Base-by-base conservation (phyloP, 805 yeast genomes). In the Saturnispora quitensis region DNA sequence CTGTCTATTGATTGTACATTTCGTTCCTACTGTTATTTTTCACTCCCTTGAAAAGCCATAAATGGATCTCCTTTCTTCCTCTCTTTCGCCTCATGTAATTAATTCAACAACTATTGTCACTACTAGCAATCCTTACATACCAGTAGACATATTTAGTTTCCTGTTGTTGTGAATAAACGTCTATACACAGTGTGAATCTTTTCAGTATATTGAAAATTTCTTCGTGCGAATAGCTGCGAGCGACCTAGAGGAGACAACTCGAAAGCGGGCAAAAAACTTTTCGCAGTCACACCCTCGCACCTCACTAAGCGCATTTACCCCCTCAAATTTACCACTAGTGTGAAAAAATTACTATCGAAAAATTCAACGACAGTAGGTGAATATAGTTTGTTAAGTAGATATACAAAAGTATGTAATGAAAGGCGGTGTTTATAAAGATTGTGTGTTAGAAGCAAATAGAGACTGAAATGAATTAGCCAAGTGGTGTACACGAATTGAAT, bases 131-230 rank as follows among this genome's bases (percentile, higher is more conserved):
- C 34, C 13, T 10, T 50, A 54, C 56, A 51, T 54, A 54, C 56
- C 47, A 51, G 56, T 53, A 51, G 56, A 54, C 56, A 54, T 54
- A 52, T 43, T 17, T 33, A 31, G 38, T 45, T 45, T 45, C 36
- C 49, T 36, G 43, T 27, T 36, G 49, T 46, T 18, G 35, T 24
- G 15, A 40, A 31, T 45, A n/a, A 38, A 18, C n/a, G 42, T 38
- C 15, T 17, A 20, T 38, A 17, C 22, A 18, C 22, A 38, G 13
- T 38, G 22, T 38, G 25, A 38, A 17, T 38, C 22, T 9, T 38
- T 38, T 17, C 25, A 38, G 17, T 38, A 38, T 38, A 38, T 38
- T 38, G 42, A 38, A 38, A 38, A 38, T 38, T 38, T 38, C 42
- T 38, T 38, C 42, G 42, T 17, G 42, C 42, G 42, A n/a, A 20